Evolutionary conservation across 2,329 filamentous ascomycete genomes (phyloP).

Genomic region (Aspergillus sp.): DNA sequence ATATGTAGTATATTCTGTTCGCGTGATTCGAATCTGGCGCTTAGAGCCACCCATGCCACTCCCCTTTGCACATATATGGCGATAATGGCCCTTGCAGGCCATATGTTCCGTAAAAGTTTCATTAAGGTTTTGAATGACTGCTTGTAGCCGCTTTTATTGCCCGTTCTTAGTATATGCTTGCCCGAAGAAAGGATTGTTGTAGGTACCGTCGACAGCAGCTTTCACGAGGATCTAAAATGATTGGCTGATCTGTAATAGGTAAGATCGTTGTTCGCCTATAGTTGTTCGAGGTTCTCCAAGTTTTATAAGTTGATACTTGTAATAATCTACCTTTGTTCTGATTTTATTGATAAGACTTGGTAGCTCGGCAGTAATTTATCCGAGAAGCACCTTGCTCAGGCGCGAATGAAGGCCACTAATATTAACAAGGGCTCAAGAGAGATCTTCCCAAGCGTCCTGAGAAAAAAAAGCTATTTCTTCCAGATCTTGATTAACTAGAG

Average conservation of each 20-base stretch:
- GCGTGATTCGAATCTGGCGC: conserved; percentile 18
- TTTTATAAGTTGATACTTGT: conserved; percentile 25
- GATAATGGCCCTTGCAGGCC: too few relatives aligned
- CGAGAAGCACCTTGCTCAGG: conserved; percentile 34
- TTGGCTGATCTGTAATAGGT: conserved; percentile 38
- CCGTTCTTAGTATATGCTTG: conserved; percentile 19
- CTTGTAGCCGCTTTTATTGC: conserved; percentile 32
- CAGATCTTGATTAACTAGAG: too few relatives aligned
- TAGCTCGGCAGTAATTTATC: conserved; percentile 35
- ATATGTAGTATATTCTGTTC: conserved; percentile 42
- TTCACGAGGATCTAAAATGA: conserved; percentile 38
- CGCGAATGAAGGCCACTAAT: conserved; percentile 31
- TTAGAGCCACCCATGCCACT: not conserved
- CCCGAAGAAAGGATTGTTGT: conserved; percentile 34
- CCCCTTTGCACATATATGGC: too few relatives aligned
- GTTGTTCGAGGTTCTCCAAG: conserved; percentile 28
- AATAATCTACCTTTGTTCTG: conserved; percentile 33
- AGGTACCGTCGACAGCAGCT: conserved; percentile 33
- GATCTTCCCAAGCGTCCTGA: too few relatives aligned
- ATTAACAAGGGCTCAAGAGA: conserved; percentile 18
- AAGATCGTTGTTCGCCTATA: conserved; percentile 22
- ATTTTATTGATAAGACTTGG: conserved; percentile 39
- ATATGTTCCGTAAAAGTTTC: conserved; percentile 20
- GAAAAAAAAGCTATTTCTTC: too few relatives aligned
- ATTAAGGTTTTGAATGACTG: conserved; percentile 29